Percentiles rank a stretch among this genome's conserved stretches.
Evolutionary conservation across 257 asterid genomes (phyloP).

Genomic region (Solanum clarkiae): DNA sequence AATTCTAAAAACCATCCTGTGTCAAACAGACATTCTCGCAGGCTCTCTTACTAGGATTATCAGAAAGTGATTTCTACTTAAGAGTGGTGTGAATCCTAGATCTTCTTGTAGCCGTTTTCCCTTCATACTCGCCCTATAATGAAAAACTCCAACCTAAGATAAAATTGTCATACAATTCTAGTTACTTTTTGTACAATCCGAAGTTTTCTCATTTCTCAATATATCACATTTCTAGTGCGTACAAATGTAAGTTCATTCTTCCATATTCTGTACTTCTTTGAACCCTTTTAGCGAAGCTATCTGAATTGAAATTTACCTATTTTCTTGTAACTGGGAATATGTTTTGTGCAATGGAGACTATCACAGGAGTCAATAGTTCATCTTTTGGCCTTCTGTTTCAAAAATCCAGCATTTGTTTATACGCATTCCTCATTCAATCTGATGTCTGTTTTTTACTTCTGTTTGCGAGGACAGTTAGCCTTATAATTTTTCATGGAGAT

Average conservation of each 20-base stretch:
- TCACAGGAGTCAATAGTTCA: neutral
- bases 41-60: slow-evolving; percentile 33
- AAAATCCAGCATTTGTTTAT: neutral
- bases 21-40: slow-evolving; percentile 34
- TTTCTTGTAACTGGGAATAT: neutral
- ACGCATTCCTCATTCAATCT: neutral
- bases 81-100: neutral
- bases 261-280: neutral
- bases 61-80: neutral
- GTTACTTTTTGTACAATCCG: neutral
- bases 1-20: slow-evolving; percentile 11
- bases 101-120: neutral
- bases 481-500: neutral
- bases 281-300: neutral
- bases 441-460: neutral
- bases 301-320: neutral
- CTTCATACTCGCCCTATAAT: neutral
- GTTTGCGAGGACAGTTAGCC: neutral
- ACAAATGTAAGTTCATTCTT: neutral
- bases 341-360: neutral
- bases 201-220: neutral
- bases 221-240: neutral
- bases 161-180: neutral
- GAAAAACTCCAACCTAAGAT: neutral
- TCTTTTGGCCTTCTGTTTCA: neutral